A percentile compares a stretch with the other conserved stretches of the same genome.
These are phyloP conservation scores for Vanilla planifolia DNA, from an alignment of 106 monocot genomes.

Conservation along the genomic window DNA sequence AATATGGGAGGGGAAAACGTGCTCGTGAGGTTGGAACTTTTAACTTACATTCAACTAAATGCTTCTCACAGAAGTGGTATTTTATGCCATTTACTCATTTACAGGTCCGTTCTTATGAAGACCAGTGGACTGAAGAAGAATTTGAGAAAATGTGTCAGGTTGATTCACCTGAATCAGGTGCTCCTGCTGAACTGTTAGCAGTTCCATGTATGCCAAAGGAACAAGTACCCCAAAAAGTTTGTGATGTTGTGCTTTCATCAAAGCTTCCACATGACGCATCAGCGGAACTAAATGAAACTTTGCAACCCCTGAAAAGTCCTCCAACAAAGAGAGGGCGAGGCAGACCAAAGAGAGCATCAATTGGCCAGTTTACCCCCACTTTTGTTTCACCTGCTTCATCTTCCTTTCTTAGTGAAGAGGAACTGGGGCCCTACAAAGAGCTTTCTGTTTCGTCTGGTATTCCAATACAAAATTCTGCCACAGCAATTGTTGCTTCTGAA, in stretches of 20 bases:
- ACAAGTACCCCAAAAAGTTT: constrained; percentile 11
- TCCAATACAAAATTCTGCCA: constrained; percentile 9
- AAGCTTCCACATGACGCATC: constrained; percentile 12
- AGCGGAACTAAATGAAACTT: constrained; percentile 10
- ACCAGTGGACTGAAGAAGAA: constrained; percentile 99
- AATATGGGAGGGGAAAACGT: constrained; percentile 98
- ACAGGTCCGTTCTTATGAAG: constrained; percentile 94
- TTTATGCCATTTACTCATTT: constrained; percentile 3
- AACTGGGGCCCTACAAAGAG: constrained; percentile 18
- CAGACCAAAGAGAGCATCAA: constrained; percentile 66
- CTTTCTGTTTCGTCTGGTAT: constrained; percentile 1
- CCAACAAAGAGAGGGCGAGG: constrained; percentile 79
- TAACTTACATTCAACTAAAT: neutral
- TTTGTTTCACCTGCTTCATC: constrained; percentile 13
- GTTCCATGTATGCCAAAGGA: constrained; percentile 22
- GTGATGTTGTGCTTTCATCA: constrained; percentile 13
- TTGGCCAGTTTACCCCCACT: constrained; percentile 12
- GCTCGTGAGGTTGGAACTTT: constrained; percentile 77
- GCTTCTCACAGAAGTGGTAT: neutral
- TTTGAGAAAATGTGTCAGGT: constrained; percentile 96
- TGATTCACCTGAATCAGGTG: constrained; percentile 62
- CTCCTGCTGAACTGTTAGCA: constrained; percentile 14
- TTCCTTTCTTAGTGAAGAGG: constrained; percentile 17
- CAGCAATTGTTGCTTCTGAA: constrained; percentile 9
- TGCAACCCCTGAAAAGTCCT: constrained; percentile 25